Evolutionary conservation across 257 asterid species (phyloP), one percentile per base, ranked within the genome.

Genomic region (Jasminum sambac): DNA sequence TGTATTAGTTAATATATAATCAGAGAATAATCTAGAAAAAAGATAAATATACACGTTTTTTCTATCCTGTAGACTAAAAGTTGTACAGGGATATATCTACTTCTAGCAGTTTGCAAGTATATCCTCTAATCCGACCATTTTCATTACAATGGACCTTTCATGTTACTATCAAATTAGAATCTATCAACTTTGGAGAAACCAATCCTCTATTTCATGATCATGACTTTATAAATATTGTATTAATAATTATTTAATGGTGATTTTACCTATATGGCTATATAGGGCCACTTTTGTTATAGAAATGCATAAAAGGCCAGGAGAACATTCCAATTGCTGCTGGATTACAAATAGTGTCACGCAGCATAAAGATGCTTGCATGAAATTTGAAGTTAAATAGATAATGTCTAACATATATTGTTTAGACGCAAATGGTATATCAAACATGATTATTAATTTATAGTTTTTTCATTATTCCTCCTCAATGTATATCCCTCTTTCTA

Each of bases 161-260:
- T 39, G 13, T 66, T 13, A 11, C 3, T 25, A 44, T 42, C 70
- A 43, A 23, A 8, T 42, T 11, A 7, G 26, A 1, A 23, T 8
- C 21, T 17, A 42, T 42, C 70, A 5, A 13, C 10, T 39, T 6
- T 19, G 61, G 14, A 38, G 8, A 26, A 67, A 55, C 37, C 61
- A 40, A 60, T 4, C 67, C 43, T 59, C 44, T 3, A n/a, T n/a
- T 30, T 30, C 36, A 42, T 11, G 66, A 70, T 41, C 61, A 60
- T 41, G 63, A 42, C 46, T 19, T 42, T 42, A 6, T 42, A n/a
- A 23, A 12, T 30, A 36, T 26, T 57, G 1, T 30, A 30, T 30
- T 30, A 30, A 59, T 44, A 58, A 43, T 75, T 75, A 19, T 52
- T 52, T 52, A 52, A 21, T 52, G 19, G 74, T 62, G 55, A 68